Base-by-base conservation (phyloP, 345 rosid species). In the Heritiera littoralis region DNA sequence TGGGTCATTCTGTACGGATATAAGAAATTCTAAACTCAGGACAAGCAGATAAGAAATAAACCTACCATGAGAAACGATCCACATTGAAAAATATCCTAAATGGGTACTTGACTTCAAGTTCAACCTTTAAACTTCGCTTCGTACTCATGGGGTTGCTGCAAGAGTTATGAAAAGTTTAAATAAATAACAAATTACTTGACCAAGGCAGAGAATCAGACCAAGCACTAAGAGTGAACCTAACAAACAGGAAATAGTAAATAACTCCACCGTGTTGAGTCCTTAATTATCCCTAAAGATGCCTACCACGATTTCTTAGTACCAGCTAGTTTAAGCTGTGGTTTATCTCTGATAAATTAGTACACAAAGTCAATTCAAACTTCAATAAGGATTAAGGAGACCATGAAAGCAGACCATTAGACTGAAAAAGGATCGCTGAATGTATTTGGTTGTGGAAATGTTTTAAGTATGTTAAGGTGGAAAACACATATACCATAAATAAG, bases 101-200 rank as follows among this genome's bases (percentile, higher is more conserved):
- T 52, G 7, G 15, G 5, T 40, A 12, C n/a, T 20, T 48, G 5
- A 46, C 6, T 52, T 66, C 82, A 80, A 10, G 59, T 66, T 82
- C 85, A 83, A 12, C 78, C 80, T 73, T 81, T 84, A 87, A 90
- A 89, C 82, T 81, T 93, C 77, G 89, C 91, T 76, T 88, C 92
- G 45, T 93, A 91, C 70, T 89, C 97, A 40, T 86, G 82, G 2
- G 90, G 92, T 81, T 76, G 88, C 97, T 92, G 93, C 78, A 76
- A 67, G 7, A 30, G 55, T 60, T 17, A 28, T 1, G 28, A 48
- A 40, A 14, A 48, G 5, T 40, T 45, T 23, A 11, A 2, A 52
- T 7, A 20, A 17, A 35, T 14, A 30, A 17, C 23, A 75, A 75
- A 40, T 11, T 41, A 68, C 54, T 11, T 35, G 7, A 9, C 43